Evolutionary conservation across 75 land plant species (phyloP).

Genomic region (Larix kaempferi): DNA sequence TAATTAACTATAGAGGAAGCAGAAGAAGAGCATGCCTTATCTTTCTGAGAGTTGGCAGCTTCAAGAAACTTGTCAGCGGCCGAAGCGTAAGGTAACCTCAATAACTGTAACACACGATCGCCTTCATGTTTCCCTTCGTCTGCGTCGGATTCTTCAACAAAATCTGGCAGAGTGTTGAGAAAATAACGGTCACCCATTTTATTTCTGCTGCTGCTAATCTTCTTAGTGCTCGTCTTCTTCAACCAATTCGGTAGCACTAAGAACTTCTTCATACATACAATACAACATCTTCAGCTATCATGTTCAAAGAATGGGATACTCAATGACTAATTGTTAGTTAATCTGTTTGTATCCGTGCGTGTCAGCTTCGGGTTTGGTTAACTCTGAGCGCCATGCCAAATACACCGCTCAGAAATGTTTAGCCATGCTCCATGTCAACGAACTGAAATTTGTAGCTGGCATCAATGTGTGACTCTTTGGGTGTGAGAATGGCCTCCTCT

Average conservation of each 20-base stretch:
- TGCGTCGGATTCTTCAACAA: neutral
- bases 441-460: too few relatives aligned
- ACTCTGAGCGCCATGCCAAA: too few relatives aligned
- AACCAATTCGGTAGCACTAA: neutral
- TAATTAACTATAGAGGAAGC: too few relatives aligned
- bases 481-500: too few relatives aligned
- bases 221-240: neutral
- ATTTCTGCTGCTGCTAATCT: neutral
- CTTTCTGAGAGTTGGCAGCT: conserved; percentile 1
- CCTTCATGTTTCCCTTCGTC: neutral
- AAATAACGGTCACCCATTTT: conserved; percentile 7
- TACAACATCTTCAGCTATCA: neutral
- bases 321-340: too few relatives aligned
- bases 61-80: neutral
- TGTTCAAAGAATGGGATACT: too few relatives aligned
- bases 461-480: too few relatives aligned
- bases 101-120: neutral
- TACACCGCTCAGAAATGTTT: too few relatives aligned
- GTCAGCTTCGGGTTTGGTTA: too few relatives aligned
- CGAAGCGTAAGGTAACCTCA: neutral
- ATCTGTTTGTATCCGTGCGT: too few relatives aligned
- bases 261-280: neutral
- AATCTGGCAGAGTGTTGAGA: conserved; percentile 1
- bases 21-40: neutral
- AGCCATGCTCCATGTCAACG: too few relatives aligned